Percentiles rank a stretch among this genome's conserved stretches.
These are phyloP conservation scores for Xylaria sp. DNA, from an alignment of 2,329 filamentous ascomycete species.

Conservation along the genomic window DNA sequence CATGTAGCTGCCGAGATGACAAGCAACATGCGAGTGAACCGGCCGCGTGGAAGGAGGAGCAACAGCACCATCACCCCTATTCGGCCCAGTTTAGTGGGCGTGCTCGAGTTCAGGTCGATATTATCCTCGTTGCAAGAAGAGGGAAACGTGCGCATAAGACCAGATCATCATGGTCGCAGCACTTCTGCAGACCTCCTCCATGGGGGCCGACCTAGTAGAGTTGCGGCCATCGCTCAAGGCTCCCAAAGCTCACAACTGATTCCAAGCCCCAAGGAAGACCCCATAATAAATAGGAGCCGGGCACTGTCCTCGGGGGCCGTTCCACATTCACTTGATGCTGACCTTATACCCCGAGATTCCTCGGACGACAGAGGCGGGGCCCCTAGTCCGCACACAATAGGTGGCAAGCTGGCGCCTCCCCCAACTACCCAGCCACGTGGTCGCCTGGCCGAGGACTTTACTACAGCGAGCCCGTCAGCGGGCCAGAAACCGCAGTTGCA, in stretches of 20 bases:
- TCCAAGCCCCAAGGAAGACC: slow-evolving; percentile 15
- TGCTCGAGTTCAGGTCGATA: slow-evolving; percentile 89
- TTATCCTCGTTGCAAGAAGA: slow-evolving; percentile 84
- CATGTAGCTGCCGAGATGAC: slow-evolving; percentile 81
- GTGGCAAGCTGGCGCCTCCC: slow-evolving; percentile 39
- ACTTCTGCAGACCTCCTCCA: slow-evolving; percentile 64
- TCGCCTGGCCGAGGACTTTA: slow-evolving; percentile 20
- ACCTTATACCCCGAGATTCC: slow-evolving; percentile 45
- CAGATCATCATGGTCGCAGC: slow-evolving; percentile 65
- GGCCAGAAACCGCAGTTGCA: slow-evolving; percentile 36
- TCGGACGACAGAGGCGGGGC: slow-evolving; percentile 33
- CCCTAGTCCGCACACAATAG: slow-evolving; percentile 32
- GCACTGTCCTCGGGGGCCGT: slow-evolving; percentile 52
- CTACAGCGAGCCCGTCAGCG: slow-evolving; percentile 16
- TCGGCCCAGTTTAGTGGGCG: slow-evolving; percentile 88
- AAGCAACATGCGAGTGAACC: slow-evolving; percentile 87
- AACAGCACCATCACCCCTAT: slow-evolving; percentile 82
- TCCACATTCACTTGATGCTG: slow-evolving; percentile 40
- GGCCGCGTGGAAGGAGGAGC: slow-evolving; percentile 65
- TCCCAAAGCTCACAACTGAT: slow-evolving; percentile 21
- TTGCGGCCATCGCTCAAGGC: slow-evolving; percentile 6
- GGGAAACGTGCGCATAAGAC: slow-evolving; percentile 71
- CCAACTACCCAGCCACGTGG: slow-evolving; percentile 19
- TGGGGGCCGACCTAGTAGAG: neutral
- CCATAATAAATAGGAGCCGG: slow-evolving; percentile 40